Conservation (phyloP, 192 early-diverging fungal genomes). For the Backusella psychrophila region DNA sequence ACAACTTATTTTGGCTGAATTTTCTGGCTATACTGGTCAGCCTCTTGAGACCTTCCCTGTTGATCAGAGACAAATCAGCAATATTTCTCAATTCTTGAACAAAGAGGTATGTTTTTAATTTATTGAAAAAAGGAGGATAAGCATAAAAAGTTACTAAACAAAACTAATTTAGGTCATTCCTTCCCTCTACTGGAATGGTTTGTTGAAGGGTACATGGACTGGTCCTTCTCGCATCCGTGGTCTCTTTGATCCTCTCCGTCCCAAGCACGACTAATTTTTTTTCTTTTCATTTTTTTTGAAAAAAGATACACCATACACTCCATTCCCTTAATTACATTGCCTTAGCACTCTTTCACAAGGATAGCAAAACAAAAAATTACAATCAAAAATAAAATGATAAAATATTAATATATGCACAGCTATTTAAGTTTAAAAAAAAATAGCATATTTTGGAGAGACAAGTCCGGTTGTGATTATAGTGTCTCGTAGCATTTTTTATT, state of each 20-base stretch:
- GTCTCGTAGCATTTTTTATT: neutral
- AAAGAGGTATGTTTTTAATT: conserved; percentile 51
- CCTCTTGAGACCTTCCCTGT: conserved; percentile 83
- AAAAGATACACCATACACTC: neutral
- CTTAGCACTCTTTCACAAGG: neutral
- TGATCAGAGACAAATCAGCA: conserved; percentile 73
- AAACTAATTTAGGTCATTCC: conserved; percentile 56
- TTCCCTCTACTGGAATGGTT: conserved; percentile 76
- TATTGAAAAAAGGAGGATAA: neutral
- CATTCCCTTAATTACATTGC: neutral
- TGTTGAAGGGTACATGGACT: conserved; percentile 77
- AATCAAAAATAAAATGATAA: neutral
- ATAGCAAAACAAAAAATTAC: neutral
- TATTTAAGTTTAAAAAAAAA: neutral
- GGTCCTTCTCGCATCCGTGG: conserved; percentile 67
- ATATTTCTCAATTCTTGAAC: conserved; percentile 69
- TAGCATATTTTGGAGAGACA: neutral
- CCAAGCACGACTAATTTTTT: conserved; percentile 19
- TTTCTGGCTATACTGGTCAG: conserved; percentile 70
- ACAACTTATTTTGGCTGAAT: conserved; percentile 84
- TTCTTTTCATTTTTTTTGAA: neutral
- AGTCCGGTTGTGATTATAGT: neutral
- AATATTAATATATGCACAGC: neutral
- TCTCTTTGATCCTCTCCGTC: conserved; percentile 38
- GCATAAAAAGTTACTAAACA: neutral